Conservation (phyloP, 768 basidiomycete species). For the Hericium alpestre region DNA sequence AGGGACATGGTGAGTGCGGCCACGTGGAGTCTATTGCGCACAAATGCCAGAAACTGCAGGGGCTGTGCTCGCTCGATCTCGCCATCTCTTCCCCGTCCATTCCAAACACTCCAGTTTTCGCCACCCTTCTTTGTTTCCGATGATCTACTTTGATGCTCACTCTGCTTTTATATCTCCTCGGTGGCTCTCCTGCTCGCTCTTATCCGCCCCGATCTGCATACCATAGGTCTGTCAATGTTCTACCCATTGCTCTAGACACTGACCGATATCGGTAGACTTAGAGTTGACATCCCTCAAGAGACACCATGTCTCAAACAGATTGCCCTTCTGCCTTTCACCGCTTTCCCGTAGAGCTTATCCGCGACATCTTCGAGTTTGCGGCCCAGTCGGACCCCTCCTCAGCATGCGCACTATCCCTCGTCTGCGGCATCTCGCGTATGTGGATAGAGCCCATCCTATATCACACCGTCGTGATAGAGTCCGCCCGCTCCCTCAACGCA, state of each 20-base stretch:
- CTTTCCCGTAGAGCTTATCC: slow-evolving; percentile 26
- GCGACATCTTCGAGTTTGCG: slow-evolving; percentile 26
- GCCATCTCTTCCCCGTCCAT: too few species aligned
- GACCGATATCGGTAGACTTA: too few species aligned
- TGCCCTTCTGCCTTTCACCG: not conserved
- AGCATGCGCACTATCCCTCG: slow-evolving; percentile 24
- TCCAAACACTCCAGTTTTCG: not conserved
- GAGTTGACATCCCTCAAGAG: too few species aligned
- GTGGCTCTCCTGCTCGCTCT: not conserved
- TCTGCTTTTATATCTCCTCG: not conserved
- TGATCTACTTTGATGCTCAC: not conserved
- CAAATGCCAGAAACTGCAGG: not conserved
- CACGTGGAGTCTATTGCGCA: not conserved
- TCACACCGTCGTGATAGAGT: slow-evolving; percentile 26
- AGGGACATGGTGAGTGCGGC: not conserved
- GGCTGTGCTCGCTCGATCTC: not conserved
- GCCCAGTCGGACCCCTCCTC: slow-evolving; percentile 19
- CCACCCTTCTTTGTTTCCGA: not conserved
- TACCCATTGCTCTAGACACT: too few species aligned
- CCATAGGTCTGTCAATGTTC: not conserved
- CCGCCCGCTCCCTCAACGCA: slow-evolving; percentile 20
- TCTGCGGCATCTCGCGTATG: slow-evolving; percentile 22
- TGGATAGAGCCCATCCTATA: slow-evolving; percentile 27
- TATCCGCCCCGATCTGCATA: not conserved
- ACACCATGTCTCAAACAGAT: not conserved